Evolutionary conservation across 2,329 filamentous ascomycete species (phyloP), one percentile per base, ranked within the genome.

Genomic region (Zopfia rhizophila): DNA sequence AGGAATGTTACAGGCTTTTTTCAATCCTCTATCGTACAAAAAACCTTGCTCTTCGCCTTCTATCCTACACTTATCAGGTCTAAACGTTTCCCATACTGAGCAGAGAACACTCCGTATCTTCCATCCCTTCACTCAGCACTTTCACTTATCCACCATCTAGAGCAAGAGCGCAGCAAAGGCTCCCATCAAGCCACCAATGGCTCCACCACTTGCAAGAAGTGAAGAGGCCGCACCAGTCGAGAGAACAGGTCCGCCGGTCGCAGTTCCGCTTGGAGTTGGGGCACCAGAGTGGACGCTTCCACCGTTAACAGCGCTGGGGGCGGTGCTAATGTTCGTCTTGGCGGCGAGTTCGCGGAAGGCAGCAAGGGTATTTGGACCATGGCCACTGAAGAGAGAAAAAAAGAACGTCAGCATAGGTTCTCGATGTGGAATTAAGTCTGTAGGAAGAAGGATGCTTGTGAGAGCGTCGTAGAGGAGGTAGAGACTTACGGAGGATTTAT

Each of bases 401-500:
- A 35, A 3, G n/a, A 8, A 11, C 7, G 25, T 48, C 17, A 44
- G 38, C 19, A 31, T 12, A 32, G 19, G 8, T 4, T 25, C n/a
- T 17, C 13, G 19, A 21, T 4, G 8, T 3, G 21, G 4, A 29
- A 24, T 8, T n/a, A 12, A 12, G 19, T 6, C 4, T 22, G 16
- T 12, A 12, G 19, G 18, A 5, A 10, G 16, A 17, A n/a, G 6
- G 22, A 29, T 16, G 12, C 6, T 5, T n/a, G 4, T n/a, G n/a
- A n/a, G n/a, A n/a, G n/a, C n/a, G n/a, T n/a, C n/a, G n/a, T n/a
- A n/a, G 31, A 19, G 22, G 30, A 17, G n/a, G 33, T 11, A 13
- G 14, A 7, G 10, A 47, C 49, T 44, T 44, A 57, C 38, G 56
- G 48, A 36, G 60, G 58, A 37, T 68, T 68, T 53, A 68, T 59